Conservation (phyloP, 2,329 filamentous ascomycete species). For the Nigrospora oryzae region DNA sequence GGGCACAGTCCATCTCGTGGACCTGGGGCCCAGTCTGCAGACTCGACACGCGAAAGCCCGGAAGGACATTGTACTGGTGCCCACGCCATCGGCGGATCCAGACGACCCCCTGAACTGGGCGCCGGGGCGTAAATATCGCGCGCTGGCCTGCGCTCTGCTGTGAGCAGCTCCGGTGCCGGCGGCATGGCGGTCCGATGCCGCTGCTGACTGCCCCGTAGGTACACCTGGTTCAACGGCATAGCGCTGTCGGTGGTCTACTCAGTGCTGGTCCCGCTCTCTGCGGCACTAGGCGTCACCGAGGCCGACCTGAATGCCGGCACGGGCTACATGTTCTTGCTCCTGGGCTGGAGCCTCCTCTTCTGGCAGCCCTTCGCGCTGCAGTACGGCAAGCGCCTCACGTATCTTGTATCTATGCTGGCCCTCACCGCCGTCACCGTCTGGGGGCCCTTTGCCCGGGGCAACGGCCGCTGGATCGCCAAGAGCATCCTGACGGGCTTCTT, state of each 20-base stretch:
- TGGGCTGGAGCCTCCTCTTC: constrained; percentile 34
- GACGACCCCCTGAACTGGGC: constrained; percentile 46
- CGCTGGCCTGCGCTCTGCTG: constrained; percentile 17
- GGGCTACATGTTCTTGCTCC: constrained; percentile 26
- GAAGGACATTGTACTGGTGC: constrained; percentile 39
- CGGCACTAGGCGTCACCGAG: constrained; percentile 13
- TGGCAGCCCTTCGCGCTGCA: constrained; percentile 38
- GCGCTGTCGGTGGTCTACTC: constrained; percentile 21
- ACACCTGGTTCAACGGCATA: constrained; percentile 29
- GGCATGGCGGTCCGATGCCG: constrained; percentile 14
- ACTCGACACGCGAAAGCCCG: constrained; percentile 21
- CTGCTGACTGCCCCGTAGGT: constrained; percentile 17
- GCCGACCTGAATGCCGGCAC: constrained; percentile 20
- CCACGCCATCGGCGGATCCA: constrained; percentile 37
- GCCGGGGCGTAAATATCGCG: constrained; percentile 17
- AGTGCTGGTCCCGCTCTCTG: constrained; percentile 18
- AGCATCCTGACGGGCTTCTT: constrained; percentile 35
- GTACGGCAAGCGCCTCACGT: constrained; percentile 32
- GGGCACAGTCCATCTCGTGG: constrained; percentile 31
- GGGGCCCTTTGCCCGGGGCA: constrained; percentile 27
- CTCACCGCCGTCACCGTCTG: constrained; percentile 24
- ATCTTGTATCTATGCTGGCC: constrained; percentile 25
- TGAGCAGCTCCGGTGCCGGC: not conserved
- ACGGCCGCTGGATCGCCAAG: constrained; percentile 34
- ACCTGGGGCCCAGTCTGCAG: constrained; percentile 22